A percentile compares a stretch with the other conserved stretches of the same genome.
These are phyloP conservation scores for Lichtheimia ornata DNA, from an alignment of 371 early-diverging fungal species.

Conservation along the genomic window DNA sequence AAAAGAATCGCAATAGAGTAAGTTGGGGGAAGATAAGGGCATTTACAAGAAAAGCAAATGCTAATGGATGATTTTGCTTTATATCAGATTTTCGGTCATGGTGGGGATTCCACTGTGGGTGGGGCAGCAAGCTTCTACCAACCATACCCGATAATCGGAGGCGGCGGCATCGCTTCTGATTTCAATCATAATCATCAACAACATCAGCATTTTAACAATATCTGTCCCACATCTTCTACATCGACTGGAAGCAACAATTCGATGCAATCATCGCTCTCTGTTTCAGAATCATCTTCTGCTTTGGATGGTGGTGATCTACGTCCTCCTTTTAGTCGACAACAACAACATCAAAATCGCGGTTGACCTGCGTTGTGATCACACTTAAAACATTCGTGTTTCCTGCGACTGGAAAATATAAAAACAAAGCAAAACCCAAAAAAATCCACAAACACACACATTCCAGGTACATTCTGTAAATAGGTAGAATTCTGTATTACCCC, in stretches of 20 bases:
- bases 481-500: conserved; percentile 1
- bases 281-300: conserved; percentile 23
- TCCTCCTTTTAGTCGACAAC: conserved; percentile 12
- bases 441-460: conserved; percentile 1
- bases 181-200: conserved; percentile 19
- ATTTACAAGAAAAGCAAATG: not conserved
- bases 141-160: conserved; percentile 21
- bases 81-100: conserved; percentile 11
- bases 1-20: not conserved
- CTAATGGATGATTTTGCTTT: not conserved
- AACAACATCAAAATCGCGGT: conserved; percentile 12
- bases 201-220: conserved; percentile 29
- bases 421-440: not conserved
- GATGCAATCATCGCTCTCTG: conserved; percentile 40
- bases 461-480: conserved; percentile 12
- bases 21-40: not conserved
- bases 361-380: not conserved
- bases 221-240: conserved; percentile 41
- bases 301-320: conserved; percentile 12
- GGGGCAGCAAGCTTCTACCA: conserved; percentile 15
- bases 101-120: conserved; percentile 11
- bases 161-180: conserved; percentile 17
- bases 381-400: no score
- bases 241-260: conserved; percentile 45
- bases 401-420: no score